Base-by-base conservation (phyloP, 2,329 filamentous ascomycete genomes). In the Plenodomus tracheiphilus region DNA sequence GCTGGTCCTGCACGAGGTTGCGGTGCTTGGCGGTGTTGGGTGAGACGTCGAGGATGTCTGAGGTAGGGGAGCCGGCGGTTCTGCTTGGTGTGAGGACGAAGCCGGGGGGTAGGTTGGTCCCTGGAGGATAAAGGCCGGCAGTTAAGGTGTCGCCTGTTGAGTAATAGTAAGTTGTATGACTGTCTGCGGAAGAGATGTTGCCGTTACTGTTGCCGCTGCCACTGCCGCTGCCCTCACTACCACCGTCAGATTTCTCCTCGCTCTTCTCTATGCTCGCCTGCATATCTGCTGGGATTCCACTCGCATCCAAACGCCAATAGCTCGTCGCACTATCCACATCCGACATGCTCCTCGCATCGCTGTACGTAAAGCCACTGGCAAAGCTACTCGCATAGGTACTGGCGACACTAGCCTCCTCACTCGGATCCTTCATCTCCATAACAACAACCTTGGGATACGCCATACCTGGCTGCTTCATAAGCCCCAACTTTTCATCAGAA, bases 21-120 rank as follows among this genome's bases (percentile, higher is more conserved):
- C 47, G 47, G 34, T 53, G 47, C 18, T 35, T 17, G 8, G 11
- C 28, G 28, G 28, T 32, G 28, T 32, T 32, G 28, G 28, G 28
- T 11, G 28, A 32, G 28, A 32, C 15, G 13, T 11, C 11, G 28
- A 8, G 15, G 4, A 15, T 15, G 10, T 25, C 22, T 32, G 28
- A 32, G 28, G 28, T 11, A 4, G 28, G 28, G 28, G 28, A 32
- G 15, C 4, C 28, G 6, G 28, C 28, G 28, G 4, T 6, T 10
- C 28, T 4, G 4, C 7, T 15, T 32, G 28, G 28, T 6, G 6
- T 32, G 28, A 4, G 28, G 28, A 32, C 13, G 28, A 15, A 25
- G 10, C 22, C 10, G 5, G 22, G 6, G 22, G 22, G 22, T 5
- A 25, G 6, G 22, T 5, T 25, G 22, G 22, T 25, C n/a, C n/a